Conservation (phyloP, 495 filamentous ascomycete genomes). For the Penicillium canescens region DNA sequence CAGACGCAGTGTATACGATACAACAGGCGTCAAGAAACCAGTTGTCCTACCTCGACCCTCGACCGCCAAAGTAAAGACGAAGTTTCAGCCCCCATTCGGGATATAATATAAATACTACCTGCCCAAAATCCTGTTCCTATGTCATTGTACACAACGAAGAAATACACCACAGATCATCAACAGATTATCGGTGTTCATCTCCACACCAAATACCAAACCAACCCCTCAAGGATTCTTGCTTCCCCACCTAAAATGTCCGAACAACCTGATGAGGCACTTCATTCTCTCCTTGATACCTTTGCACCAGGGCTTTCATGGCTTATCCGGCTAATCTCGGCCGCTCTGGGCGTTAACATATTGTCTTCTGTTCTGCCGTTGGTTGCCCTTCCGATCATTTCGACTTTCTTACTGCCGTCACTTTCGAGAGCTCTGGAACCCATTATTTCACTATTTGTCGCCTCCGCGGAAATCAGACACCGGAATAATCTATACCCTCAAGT, state of each 20-base stretch:
- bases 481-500: constrained; percentile 5
- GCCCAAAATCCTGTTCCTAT: too few relatives aligned
- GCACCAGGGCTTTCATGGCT: background rate
- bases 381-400: background rate
- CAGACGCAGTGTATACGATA: too few relatives aligned
- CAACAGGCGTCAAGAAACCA: too few relatives aligned
- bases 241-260: background rate
- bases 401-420: constrained; percentile 1
- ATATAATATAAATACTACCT: too few relatives aligned
- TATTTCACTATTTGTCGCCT: background rate
- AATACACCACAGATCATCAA: background rate
- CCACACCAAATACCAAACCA: background rate
- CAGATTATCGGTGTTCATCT: background rate
- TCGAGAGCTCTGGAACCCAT: background rate
- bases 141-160: too few relatives aligned
- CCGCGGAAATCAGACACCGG: background rate
- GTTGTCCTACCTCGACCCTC: too few relatives aligned
- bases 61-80: too few relatives aligned
- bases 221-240: background rate
- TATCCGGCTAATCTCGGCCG: background rate
- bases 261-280: background rate
- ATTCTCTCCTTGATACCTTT: constrained; percentile 2
- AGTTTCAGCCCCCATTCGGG: too few relatives aligned
- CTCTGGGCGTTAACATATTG: background rate
- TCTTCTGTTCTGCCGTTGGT: background rate